These are phyloP conservation scores for Scutellaria galericulata DNA, from an alignment of 257 asterid genomes.

Conservation along the genomic window DNA sequence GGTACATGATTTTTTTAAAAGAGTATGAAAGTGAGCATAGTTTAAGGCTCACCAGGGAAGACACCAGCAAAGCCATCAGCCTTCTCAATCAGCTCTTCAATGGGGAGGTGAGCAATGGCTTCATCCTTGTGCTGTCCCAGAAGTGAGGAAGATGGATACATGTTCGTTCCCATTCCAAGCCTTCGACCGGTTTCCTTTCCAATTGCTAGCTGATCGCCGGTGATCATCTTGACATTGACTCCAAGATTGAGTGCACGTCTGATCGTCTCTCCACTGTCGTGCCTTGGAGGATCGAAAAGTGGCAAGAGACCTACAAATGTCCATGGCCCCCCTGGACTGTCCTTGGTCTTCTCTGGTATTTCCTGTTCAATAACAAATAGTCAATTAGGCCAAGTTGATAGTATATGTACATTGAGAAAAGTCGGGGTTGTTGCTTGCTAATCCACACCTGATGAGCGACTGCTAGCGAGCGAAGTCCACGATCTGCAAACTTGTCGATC, in stretches of 20 bases:
- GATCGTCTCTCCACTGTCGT: conserved; percentile 83
- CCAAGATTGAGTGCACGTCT: conserved; percentile 73
- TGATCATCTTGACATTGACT: conserved; percentile 86
- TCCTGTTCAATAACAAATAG: conserved; percentile 32
- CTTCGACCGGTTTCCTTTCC: conserved; percentile 66
- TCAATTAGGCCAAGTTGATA: not conserved
- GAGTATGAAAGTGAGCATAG: not conserved
- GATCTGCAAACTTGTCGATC: conserved; percentile 63
- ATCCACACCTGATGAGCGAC: conserved; percentile 50
- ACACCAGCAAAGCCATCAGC: conserved; percentile 74
- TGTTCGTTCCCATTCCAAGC: conserved; percentile 70
- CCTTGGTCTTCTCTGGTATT: conserved; percentile 71
- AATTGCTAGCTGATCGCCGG: conserved; percentile 72
- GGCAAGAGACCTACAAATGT: conserved; percentile 71
- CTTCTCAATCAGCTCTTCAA: conserved; percentile 63
- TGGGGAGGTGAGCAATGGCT: conserved; percentile 43
- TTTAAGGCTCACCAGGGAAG: conserved; percentile 49
- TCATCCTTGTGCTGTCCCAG: conserved; percentile 67
- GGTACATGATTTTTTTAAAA: not conserved
- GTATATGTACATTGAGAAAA: not conserved
- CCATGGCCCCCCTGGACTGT: conserved; percentile 75
- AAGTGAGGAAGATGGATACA: conserved; percentile 69
- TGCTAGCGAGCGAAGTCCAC: conserved; percentile 69
- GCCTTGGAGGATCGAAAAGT: conserved; percentile 85
- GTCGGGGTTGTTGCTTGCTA: not conserved